A percentile compares a stretch with the other conserved stretches of the same genome.
phyloP scores from a whole-genome alignment of 2,329 filamentous ascomycete genomes.

The Hymenoscyphus fraxineus region DNA sequence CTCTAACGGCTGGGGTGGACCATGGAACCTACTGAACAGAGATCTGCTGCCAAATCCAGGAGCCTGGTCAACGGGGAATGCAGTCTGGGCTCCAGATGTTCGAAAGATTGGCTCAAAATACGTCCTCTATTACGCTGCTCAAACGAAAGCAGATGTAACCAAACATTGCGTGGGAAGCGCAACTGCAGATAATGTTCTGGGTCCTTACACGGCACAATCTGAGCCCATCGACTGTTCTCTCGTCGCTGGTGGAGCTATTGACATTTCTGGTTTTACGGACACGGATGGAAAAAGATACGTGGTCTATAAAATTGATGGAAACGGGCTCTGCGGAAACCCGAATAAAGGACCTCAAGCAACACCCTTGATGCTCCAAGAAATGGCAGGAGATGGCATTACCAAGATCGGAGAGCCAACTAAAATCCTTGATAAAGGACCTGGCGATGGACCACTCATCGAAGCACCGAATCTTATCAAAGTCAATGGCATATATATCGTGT shows the following conservation, averaged over 20 bases:
- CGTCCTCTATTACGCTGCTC: constrained; percentile 58
- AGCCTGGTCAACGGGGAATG: constrained; percentile 50
- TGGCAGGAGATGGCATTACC: constrained; percentile 49
- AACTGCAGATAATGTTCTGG: constrained; percentile 39
- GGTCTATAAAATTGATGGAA: constrained; percentile 65
- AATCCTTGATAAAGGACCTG: constrained; percentile 43
- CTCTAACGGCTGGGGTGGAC: constrained; percentile 39
- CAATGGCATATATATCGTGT: constrained; percentile 54
- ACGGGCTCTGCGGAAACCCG: constrained; percentile 48
- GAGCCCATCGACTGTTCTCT: constrained; percentile 46
- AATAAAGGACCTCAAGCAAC: constrained; percentile 42
- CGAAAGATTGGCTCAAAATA: constrained; percentile 49
- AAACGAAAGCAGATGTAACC: constrained; percentile 37
- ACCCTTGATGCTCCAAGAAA: constrained; percentile 54
- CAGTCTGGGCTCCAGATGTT: constrained; percentile 62
- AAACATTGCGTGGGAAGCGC: constrained; percentile 59
- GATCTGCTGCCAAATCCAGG: constrained; percentile 52
- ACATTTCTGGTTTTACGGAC: constrained; percentile 58
- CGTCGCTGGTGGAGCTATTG: constrained; percentile 57
- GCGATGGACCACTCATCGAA: constrained; percentile 56
- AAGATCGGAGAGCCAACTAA: constrained; percentile 46
- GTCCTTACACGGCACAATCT: constrained; percentile 15
- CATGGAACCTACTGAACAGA: constrained; percentile 46
- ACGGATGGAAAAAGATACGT: constrained; percentile 53
- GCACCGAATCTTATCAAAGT: constrained; percentile 52